phyloP scores from a whole-genome alignment of 1,284 basidiomycete genomes.

The Ustilago sp. region DNA sequence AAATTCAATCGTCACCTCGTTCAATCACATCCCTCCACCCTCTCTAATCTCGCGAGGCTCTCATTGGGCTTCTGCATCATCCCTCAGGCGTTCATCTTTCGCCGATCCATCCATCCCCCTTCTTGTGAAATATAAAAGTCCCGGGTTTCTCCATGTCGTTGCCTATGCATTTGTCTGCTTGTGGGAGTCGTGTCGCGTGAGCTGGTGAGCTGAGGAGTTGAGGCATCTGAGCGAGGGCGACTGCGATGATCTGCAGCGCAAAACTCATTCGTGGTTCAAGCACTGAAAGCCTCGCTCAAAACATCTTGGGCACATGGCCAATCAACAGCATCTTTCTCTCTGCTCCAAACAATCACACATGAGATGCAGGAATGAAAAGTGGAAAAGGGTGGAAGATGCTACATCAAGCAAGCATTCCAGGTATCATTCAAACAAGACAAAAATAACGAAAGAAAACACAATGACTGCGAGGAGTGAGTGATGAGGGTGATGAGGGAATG shows the following conservation, averaged over 20 bases:
- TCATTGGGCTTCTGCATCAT: neutral
- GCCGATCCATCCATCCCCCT: neutral
- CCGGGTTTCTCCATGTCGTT: neutral
- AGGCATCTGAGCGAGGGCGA: neutral
- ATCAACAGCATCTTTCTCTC: no score
- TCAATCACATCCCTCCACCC: neutral
- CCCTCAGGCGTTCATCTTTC: neutral
- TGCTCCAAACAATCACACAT: neutral
- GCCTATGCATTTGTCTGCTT: neutral
- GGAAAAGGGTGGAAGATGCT: neutral
- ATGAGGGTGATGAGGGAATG: neutral
- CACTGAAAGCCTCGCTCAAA: no score
- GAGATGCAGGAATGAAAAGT: neutral
- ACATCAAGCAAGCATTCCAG: neutral
- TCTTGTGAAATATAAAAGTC: conserved; percentile 15
- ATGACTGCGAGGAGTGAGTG: neutral
- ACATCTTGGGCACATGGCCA: no score
- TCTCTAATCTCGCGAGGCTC: conserved; percentile 2
- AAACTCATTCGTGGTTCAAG: no score
- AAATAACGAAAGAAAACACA: neutral
- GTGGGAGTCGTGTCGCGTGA: neutral
- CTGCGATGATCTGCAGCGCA: neutral
- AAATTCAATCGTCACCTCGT: conserved; percentile 1
- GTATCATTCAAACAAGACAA: conserved; percentile 13
- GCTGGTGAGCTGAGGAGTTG: neutral